Percentiles rank a stretch among this genome's conserved stretches.
Evolutionary conservation across 108 stramenopile genomes (phyloP).

Genomic region (Cyclotella baltica): DNA sequence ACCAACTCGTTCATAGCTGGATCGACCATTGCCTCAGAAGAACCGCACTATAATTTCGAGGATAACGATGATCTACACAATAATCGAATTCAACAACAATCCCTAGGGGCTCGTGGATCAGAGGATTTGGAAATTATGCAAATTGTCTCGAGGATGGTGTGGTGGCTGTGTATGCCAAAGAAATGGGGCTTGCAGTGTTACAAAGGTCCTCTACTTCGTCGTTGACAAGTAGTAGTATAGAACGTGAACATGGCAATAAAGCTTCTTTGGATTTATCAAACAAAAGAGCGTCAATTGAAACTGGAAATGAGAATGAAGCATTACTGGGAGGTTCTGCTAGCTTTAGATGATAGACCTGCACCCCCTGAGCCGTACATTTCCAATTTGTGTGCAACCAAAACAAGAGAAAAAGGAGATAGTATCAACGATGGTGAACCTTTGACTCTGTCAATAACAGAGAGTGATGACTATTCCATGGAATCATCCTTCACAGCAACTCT

Average conservation of each 20-base stretch:
- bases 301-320: constrained; percentile 37
- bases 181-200: neutral
- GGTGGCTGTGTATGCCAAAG: neutral
- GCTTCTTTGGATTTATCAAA: neutral
- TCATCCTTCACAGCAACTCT: constrained; percentile 36
- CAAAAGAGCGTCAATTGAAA: constrained; percentile 9
- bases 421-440: neutral
- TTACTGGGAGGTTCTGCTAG: constrained; percentile 13
- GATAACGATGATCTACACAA: constrained; percentile 2
- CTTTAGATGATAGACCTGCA: constrained; percentile 30
- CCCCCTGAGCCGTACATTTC: constrained; percentile 33
- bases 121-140: constrained; percentile 66
- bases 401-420: constrained; percentile 17
- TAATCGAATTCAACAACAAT: constrained; percentile 23
- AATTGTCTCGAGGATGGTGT: constrained; percentile 59
- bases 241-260: neutral
- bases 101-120: constrained; percentile 71
- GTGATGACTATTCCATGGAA: constrained; percentile 48
- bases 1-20: constrained; percentile 17
- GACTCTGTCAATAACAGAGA: constrained; percentile 34
- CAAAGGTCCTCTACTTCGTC: constrained; percentile 7
- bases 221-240: constrained; percentile 13
- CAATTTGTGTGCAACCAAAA: neutral
- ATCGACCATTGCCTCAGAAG: constrained; percentile 8
- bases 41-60: constrained; percentile 24